Evolutionary conservation across 2,329 filamentous ascomycete genomes (phyloP), one percentile per base, ranked within the genome.

Genomic region (Fusarium irregulare): DNA sequence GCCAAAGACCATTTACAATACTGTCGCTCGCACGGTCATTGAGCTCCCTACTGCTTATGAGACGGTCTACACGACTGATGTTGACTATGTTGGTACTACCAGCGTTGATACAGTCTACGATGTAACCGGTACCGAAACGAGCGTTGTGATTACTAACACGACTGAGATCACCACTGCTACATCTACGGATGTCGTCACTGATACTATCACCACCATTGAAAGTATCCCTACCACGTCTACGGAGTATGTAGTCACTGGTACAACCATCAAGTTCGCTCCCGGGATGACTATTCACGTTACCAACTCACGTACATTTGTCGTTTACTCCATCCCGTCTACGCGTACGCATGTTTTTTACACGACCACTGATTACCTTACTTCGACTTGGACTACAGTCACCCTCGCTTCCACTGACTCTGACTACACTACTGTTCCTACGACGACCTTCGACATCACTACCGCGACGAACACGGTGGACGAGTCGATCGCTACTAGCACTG

Each of bases 291-390:
- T 58, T 11, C 21, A 54, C 12, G 48, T 67, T 2, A 58, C 45
- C 9, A 54, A 60, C 23, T 56, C 56, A 12, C 45, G 45, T 7
- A 65, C 60, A 16, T 54, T 64, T 20, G 42, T 60, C 9, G 21
- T 64, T n/a, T 53, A 66, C 28, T 37, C 32, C 3, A 20, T 64
- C 16, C 54, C 64, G 1, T 60, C 50, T 27, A 50, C 60, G 8
- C 47, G 49, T 1, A 64, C 60, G 7, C 45, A 60, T 21, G 55
- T 40, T 10, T 30, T 50, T 8, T 64, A 68, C 50, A 68, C 64
- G 1, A 30, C 25, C 8, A 68, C 61, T 1, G 41, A 57, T 10
- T 44, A 46, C 3, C 30, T 61, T 3, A 56, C 61, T 6, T 56
- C 56, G 3, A 37, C 50, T 12, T 65, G 55, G 55, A 57, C 60